Evolutionary conservation across 2,329 filamentous ascomycete genomes (phyloP), one percentile per base, ranked within the genome.

Genomic region (Leptographium flavum): DNA sequence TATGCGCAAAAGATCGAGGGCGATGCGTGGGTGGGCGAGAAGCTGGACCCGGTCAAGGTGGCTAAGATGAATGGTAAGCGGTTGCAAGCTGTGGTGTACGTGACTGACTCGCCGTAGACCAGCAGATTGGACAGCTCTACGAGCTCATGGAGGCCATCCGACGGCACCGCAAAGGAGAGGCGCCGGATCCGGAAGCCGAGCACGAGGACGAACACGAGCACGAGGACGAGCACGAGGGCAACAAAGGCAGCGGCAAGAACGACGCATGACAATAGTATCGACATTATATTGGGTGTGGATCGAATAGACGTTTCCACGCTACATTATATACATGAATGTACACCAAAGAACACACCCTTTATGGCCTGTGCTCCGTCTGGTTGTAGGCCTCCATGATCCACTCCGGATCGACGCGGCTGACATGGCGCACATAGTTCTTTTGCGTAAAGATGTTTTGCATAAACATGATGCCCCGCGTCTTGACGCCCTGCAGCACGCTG

Each of bases 1-100:
- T 98, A 96, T 58, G 88, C 87, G 2, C 90, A 98, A 60, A 81
- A 87, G 59, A 67, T 98, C 15, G 90, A 96, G 58, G 90, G 88
- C 0, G 82, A 94, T 44, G 62, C 72, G 0, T 96, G 92, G 92
- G 71, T 74, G 48, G 90, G 82, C 1, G 85, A 86, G 51, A 90
- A 81, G 60, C 71, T 96, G 60, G 90, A 96, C 52, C 76, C 77
- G 54, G 69, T 67, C 1, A 94, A 94, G 63, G 69, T 96, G 46
- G 81, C 87, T 49, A 95, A 94, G 64, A 85, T 96, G 87, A 96
- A 84, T 60, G 88, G 87, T 93, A 61, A 54, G 79, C 68, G 13
- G 2, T 11, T 9, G 3, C n/a, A 23, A 5, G 19, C 9, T 17
- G 14, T 41, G n/a, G 9, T 9, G 1, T 37, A 14, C 14, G 14